These are phyloP conservation scores for Artemisia tridentata DNA, from an alignment of 129 eudicot species.

Conservation along the genomic window DNA sequence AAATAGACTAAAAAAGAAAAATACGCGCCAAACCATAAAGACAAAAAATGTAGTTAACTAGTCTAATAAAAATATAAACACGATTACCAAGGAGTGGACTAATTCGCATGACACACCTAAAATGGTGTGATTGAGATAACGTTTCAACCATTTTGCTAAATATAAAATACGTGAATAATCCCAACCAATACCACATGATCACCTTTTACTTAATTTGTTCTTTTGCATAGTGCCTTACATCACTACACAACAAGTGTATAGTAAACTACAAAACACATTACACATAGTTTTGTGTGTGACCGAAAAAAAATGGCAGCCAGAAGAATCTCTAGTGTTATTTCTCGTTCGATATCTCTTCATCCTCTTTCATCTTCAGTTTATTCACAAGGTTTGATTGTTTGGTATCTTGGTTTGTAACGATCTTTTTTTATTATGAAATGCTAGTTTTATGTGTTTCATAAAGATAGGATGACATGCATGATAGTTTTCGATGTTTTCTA, in stretches of 20 bases:
- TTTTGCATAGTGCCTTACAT: slow-evolving; percentile 5
- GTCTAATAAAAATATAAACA: background rate
- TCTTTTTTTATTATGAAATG: slow-evolving; percentile 1
- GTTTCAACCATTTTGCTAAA: background rate
- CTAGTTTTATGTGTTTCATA: slow-evolving; percentile 19
- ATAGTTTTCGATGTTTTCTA: background rate
- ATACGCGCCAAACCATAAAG: too few relatives aligned
- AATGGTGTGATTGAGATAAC: slow-evolving; percentile 15
- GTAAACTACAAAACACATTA: too few relatives aligned
- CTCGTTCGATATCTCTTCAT: slow-evolving; percentile 24
- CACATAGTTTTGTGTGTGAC: background rate
- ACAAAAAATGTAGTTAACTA: too few relatives aligned
- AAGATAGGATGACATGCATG: slow-evolving; percentile 5
- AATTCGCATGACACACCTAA: slow-evolving; percentile 28
- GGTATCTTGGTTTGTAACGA: background rate
- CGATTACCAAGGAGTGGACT: slow-evolving; percentile 5
- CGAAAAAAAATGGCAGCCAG: slow-evolving; percentile 35
- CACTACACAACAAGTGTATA: background rate
- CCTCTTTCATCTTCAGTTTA: slow-evolving; percentile 25
- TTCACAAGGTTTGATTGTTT: slow-evolving; percentile 21
- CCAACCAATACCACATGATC: slow-evolving; percentile 29
- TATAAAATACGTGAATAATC: slow-evolving; percentile 14
- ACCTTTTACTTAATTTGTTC: background rate
- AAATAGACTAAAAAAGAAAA: too few relatives aligned
- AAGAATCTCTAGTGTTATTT: slow-evolving; percentile 35